These are phyloP conservation scores for Geotrichum siamense DNA, from an alignment of 1,139 yeast genomes.

Conservation along the genomic window DNA sequence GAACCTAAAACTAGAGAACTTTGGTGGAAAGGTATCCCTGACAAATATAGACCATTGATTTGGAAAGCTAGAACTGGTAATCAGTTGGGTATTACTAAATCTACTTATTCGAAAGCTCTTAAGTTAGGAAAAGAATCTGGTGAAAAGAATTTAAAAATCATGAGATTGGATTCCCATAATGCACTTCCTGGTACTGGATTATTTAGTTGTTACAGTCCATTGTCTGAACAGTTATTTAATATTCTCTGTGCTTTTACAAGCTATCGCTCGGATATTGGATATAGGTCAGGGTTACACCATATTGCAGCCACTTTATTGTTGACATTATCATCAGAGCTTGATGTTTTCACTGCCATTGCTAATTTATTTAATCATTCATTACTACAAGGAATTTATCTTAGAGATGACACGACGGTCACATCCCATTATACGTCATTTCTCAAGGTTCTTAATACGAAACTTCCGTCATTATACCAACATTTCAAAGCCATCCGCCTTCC, in stretches of 20 bases:
- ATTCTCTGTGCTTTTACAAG: constrained; percentile 33
- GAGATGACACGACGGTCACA: constrained; percentile 30
- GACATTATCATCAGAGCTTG: constrained; percentile 34
- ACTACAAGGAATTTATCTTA: constrained; percentile 26
- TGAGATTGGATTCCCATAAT: constrained; percentile 31
- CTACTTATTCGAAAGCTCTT: constrained; percentile 23
- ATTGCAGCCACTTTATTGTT: constrained; percentile 42
- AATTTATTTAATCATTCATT: constrained; percentile 38
- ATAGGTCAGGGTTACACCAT: constrained; percentile 24
- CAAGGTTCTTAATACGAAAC: constrained; percentile 40
- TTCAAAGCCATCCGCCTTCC: constrained; percentile 40
- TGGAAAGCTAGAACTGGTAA: constrained; percentile 49
- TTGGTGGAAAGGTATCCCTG: constrained; percentile 65
- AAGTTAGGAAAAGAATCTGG: constrained; percentile 21
- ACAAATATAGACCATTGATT: constrained; percentile 41
- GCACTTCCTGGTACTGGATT: constrained; percentile 43
- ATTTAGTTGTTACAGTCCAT: constrained; percentile 38
- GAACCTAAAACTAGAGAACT: constrained; percentile 44
- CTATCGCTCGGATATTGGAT: constrained; percentile 30
- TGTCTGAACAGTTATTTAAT: constrained; percentile 33
- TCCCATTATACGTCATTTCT: constrained; percentile 42
- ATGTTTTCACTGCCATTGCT: constrained; percentile 43
- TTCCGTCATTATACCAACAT: constrained; percentile 45
- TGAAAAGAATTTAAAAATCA: constrained; percentile 17
- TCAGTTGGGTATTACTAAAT: constrained; percentile 26